These are phyloP conservation scores for Neonectria punicea DNA, from an alignment of 2,329 filamentous ascomycete genomes.

Conservation along the genomic window DNA sequence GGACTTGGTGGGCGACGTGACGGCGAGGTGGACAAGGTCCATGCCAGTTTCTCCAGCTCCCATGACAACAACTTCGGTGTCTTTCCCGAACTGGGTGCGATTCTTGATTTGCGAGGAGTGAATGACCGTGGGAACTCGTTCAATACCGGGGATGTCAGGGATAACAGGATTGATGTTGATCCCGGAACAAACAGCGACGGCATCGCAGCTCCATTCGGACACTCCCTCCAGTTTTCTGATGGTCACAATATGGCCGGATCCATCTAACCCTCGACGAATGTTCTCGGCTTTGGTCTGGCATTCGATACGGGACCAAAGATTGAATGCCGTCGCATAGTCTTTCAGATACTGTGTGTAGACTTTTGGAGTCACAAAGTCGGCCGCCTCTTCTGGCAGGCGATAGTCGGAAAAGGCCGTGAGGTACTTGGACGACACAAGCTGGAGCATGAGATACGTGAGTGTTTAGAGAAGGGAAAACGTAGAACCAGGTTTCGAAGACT, in stretches of 20 bases:
- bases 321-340: constrained; percentile 52
- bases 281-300: constrained; percentile 46
- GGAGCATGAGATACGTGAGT: neutral
- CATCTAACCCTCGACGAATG: constrained; percentile 34
- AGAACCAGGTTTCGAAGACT: accelerated
- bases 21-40: constrained; percentile 56
- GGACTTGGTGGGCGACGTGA: constrained; percentile 54
- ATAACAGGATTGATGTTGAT: constrained; percentile 55
- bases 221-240: constrained; percentile 1
- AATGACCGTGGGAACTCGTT: constrained; percentile 48
- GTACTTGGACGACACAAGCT: constrained; percentile 61
- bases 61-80: constrained; percentile 54
- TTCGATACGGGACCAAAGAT: constrained; percentile 51
- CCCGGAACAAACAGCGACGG: constrained; percentile 58
- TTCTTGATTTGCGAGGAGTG: constrained; percentile 58
- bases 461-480: neutral
- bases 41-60: constrained; percentile 59
- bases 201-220: constrained; percentile 53
- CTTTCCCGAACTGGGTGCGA: constrained; percentile 53
- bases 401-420: constrained; percentile 63
- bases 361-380: constrained; percentile 56
- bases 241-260: constrained; percentile 27
- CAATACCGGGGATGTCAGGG: constrained; percentile 52
- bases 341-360: constrained; percentile 57
- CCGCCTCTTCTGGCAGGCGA: constrained; percentile 52